A percentile compares a stretch with the other conserved stretches of the same genome.
Conservation (phyloP, 306 rosid species). For the Lithocarpus polystachyus region DNA sequence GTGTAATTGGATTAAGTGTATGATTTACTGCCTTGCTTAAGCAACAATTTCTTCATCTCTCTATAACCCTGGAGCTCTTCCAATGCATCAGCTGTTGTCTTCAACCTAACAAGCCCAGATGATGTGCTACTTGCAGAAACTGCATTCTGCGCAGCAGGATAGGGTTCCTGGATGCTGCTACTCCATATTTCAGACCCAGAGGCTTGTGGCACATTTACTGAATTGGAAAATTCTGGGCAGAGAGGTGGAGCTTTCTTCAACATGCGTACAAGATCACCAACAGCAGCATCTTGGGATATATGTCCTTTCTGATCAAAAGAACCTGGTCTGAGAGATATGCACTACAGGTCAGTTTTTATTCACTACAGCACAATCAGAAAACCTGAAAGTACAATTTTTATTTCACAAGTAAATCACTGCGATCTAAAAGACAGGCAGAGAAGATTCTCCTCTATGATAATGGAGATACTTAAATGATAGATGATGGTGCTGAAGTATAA, state of each 20-base stretch:
- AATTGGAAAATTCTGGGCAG: conserved; percentile 48
- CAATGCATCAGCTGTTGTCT: conserved; percentile 78
- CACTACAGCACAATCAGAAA: neutral
- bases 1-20: conserved; percentile 23
- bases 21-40: conserved; percentile 36
- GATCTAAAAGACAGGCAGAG: neutral
- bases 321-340: conserved; percentile 41
- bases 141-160: conserved; percentile 27
- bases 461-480: neutral
- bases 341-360: neutral
- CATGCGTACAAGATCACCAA: conserved; percentile 75
- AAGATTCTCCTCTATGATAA: neutral
- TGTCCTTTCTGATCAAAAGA: conserved; percentile 47
- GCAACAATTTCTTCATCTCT: conserved; percentile 62
- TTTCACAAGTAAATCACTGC: neutral
- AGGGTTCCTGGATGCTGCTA: conserved; percentile 32
- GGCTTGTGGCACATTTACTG: conserved; percentile 28
- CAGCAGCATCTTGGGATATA: conserved; percentile 71
- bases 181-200: conserved; percentile 31
- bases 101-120: conserved; percentile 34
- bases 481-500: neutral
- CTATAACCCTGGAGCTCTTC: conserved; percentile 77
- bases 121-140: conserved; percentile 37
- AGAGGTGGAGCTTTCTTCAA: conserved; percentile 80
- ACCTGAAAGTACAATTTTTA: neutral